Percentiles rank a stretch among this genome's conserved stretches.
phyloP scores from a whole-genome alignment of 2,329 filamentous ascomycete genomes.

The Raffaelea albimanens region DNA sequence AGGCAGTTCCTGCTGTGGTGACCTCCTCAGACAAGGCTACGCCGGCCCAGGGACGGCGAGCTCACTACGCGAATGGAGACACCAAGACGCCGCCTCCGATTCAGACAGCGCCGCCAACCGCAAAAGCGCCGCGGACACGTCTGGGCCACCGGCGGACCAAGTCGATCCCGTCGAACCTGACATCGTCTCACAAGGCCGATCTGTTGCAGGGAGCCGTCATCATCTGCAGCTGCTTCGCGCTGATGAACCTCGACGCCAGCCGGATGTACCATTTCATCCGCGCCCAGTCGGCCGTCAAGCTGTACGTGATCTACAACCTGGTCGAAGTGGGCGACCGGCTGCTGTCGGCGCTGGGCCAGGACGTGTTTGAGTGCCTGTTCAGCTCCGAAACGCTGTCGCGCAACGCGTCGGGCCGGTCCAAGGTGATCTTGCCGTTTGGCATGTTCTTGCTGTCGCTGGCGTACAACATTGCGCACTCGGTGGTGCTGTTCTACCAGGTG shows the following conservation, averaged over 20 bases:
- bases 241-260: slow-evolving; percentile 90
- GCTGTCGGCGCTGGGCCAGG: slow-evolving; percentile 84
- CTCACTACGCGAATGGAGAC: neutral
- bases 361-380: slow-evolving; percentile 92
- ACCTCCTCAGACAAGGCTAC: too few relatives aligned
- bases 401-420: slow-evolving; percentile 79
- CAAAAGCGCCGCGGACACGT: neutral
- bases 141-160: slow-evolving; percentile 54
- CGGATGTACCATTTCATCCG: slow-evolving; percentile 97
- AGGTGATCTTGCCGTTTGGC: slow-evolving; percentile 77
- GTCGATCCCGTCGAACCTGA: slow-evolving; percentile 75
- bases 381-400: slow-evolving; percentile 87
- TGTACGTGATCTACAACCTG: slow-evolving; percentile 98
- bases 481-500: slow-evolving; percentile 90
- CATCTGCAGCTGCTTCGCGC: slow-evolving; percentile 69
- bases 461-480: slow-evolving; percentile 83
- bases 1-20: too few relatives aligned
- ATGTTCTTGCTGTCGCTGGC: slow-evolving; percentile 81
- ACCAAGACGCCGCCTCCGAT: neutral
- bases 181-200: slow-evolving; percentile 89
- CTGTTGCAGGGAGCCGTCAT: slow-evolving; percentile 85
- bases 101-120: neutral
- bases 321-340: slow-evolving; percentile 87
- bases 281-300: slow-evolving; percentile 91
- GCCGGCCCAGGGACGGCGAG: neutral